Conservation (phyloP, 1,139 yeast genomes). For the Taphrina wiesneri region DNA sequence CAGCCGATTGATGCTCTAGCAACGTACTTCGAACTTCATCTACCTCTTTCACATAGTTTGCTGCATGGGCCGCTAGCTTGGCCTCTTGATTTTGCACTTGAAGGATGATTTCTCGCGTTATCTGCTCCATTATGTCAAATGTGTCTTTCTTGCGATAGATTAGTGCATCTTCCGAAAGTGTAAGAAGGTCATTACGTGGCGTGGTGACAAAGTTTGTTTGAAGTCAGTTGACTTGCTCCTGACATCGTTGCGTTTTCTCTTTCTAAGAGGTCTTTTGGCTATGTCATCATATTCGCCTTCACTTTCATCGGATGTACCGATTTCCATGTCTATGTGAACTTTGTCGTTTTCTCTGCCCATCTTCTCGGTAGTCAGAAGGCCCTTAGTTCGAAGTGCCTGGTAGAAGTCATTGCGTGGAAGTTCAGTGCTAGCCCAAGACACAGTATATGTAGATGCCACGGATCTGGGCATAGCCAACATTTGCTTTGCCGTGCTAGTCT, state of each 20-base stretch:
- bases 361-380: neutral
- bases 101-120: neutral
- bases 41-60: neutral
- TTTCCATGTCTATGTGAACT: neutral
- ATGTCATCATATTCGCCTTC: neutral
- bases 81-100: neutral
- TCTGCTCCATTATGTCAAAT: neutral
- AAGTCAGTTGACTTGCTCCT: neutral
- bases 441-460: neutral
- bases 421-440: neutral
- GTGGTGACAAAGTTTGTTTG: neutral
- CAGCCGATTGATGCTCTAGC: neutral
- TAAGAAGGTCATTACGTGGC: neutral
- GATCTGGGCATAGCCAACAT: neutral
- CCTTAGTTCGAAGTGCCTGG: neutral
- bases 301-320: neutral
- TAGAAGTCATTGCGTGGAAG: neutral
- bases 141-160: neutral
- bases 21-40: neutral
- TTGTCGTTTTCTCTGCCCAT: neutral
- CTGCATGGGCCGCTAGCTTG: neutral
- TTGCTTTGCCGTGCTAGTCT: neutral
- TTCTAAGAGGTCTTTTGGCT: neutral
- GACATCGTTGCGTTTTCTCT: neutral
- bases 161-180: neutral